A percentile compares a stretch with the other conserved stretches of the same genome.
Evolutionary conservation across 2,329 filamentous ascomycete genomes (phyloP).

Genomic region (Apiospora marii): DNA sequence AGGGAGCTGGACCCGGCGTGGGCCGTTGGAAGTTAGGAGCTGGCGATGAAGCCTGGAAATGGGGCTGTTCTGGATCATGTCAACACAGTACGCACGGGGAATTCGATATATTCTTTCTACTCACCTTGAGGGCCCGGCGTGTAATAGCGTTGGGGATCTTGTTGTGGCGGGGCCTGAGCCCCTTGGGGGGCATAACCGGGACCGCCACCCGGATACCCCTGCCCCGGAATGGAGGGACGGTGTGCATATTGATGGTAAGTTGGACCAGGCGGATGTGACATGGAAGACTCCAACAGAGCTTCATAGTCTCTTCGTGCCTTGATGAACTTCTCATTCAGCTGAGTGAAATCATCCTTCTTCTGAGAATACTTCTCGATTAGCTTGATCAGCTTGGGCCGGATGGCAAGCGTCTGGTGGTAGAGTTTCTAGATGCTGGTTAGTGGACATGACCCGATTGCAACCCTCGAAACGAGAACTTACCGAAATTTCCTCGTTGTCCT

Average conservation of each 20-base stretch:
- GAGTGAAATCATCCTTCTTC: slow-evolving; percentile 99
- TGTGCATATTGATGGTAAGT: slow-evolving; percentile 75
- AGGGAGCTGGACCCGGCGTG: slow-evolving; percentile 63
- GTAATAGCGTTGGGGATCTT: slow-evolving; percentile 75
- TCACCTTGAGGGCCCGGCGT: slow-evolving; percentile 62
- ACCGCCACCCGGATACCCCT: slow-evolving; percentile 39
- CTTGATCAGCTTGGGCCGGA: slow-evolving; percentile 96
- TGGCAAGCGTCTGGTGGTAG: slow-evolving; percentile 93
- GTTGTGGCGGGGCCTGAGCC: slow-evolving; percentile 53
- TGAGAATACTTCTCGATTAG: slow-evolving; percentile 99
- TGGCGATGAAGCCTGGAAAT: slow-evolving; percentile 55
- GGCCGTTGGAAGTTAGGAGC: slow-evolving; percentile 64
- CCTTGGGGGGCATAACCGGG: slow-evolving; percentile 51
- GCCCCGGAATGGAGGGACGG: slow-evolving; percentile 54
- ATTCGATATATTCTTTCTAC: slow-evolving; percentile 46
- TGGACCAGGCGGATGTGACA: slow-evolving; percentile 89
- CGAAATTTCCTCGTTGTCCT: slow-evolving; percentile 97
- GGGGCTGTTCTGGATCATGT: slow-evolving; percentile 50
- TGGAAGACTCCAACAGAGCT: slow-evolving; percentile 91
- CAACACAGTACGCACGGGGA: slow-evolving; percentile 37
- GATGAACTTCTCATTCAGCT: slow-evolving; percentile 99
- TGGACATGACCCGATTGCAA: slow-evolving; percentile 23
- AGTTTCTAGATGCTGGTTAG: slow-evolving; percentile 62
- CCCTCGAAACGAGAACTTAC: slow-evolving; percentile 52
- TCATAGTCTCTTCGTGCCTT: slow-evolving; percentile 98